Evolutionary conservation across 2,329 filamentous ascomycete species (phyloP), one percentile per base, ranked within the genome.

Genomic region (Sclerotinia borealis): DNA sequence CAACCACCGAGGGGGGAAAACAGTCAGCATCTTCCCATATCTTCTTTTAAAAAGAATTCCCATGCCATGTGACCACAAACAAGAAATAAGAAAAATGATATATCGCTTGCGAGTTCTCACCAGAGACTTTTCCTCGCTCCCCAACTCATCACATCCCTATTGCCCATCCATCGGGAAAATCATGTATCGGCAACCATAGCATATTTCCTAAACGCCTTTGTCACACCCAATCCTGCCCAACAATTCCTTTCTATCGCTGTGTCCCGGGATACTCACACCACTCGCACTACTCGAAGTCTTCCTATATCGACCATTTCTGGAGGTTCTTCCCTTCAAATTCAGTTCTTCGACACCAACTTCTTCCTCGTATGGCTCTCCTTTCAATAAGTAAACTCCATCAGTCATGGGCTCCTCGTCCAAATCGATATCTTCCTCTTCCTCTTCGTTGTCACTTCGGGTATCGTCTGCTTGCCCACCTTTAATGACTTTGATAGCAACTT

Each of bases 361-460:
- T 74, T 92, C 83, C 75, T 92, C 89, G 11, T 89, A 79, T 2
- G 85, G 77, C n/a, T 60, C 48, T 19, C 51, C 61, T 34, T 70
- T 67, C 13, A 66, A 64, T 5, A 67, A 15, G 3, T 61, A 41
- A 13, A 66, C 63, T 27, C 63, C 45, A 11, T 65, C 63, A 13
- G 51, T 22, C 39, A 63, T 22, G 22, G 48, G 51, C 37, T 71
- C 66, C 36, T 71, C 69, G 37, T 41, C 37, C 34, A 50, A 11
- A 19, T 61, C 48, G n/a, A 64, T 15, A 7, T 43, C 37, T 45
- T 75, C 71, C 22, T 82, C 79, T 22, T 85, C 85, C 3, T 87
- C 90, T 76, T 96, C 92, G 67, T 92, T 91, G 70, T 97, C 93
- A 67, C 91, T 96, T 63, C 95, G 86, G 22, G 86, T 84, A 73